A percentile compares a stretch with the other conserved stretches of the same genome.
These are phyloP conservation scores for Cardamine occulta DNA, from an alignment of 345 rosid genomes.

Conservation along the genomic window DNA sequence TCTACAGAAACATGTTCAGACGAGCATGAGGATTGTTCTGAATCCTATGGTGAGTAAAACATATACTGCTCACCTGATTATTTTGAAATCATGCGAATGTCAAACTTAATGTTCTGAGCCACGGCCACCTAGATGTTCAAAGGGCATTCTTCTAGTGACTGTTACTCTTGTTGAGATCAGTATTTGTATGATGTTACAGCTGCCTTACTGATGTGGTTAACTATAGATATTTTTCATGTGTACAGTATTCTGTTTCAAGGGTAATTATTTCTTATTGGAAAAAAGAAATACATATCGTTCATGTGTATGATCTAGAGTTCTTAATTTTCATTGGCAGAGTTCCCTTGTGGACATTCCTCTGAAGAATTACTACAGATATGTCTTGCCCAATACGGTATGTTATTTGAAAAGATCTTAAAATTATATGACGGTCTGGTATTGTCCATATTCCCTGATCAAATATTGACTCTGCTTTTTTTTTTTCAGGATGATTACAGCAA, in stretches of 20 bases:
- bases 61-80: conserved; percentile 1
- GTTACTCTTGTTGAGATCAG: conserved; percentile 7
- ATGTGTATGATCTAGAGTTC: conserved; percentile 29
- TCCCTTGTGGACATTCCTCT: conserved; percentile 97
- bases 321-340: conserved; percentile 65
- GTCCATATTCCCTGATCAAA: conserved; percentile 30
- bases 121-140: conserved; percentile 27
- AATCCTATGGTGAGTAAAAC: conserved; percentile 87
- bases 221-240: conserved; percentile 17
- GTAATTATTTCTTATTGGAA: conserved; percentile 14
- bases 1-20: conserved; percentile 69
- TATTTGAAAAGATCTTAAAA: conserved; percentile 29
- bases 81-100: background rate
- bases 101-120: conserved; percentile 16
- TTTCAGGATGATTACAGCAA: conserved; percentile 95
- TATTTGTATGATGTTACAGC: conserved; percentile 16
- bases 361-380: conserved; percentile 98
- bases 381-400: conserved; percentile 79
- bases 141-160: conserved; percentile 11
- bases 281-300: background rate
- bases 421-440: conserved; percentile 26
- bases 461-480: conserved; percentile 39
- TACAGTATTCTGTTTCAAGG: conserved; percentile 16
- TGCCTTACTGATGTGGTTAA: conserved; percentile 25
- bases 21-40: conserved; percentile 92